phyloP scores from a whole-genome alignment of 2,329 filamentous ascomycete species.

The Boeremia exigua region DNA sequence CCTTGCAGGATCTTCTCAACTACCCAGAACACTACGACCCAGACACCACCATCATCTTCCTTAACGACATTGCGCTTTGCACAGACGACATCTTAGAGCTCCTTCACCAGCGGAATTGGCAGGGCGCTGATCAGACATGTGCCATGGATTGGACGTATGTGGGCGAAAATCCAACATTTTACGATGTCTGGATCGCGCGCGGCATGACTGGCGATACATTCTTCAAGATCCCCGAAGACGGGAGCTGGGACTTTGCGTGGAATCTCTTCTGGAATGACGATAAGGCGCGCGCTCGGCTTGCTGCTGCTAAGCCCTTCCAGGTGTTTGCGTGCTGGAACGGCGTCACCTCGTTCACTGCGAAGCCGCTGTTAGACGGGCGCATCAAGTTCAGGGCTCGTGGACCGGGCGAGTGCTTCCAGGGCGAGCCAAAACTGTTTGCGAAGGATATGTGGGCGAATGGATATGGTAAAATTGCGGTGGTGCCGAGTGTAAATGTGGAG shows the following conservation, averaged over 20 bases:
- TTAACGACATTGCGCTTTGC: constrained; percentile 73
- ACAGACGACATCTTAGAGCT: constrained; percentile 65
- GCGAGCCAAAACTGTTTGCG: constrained; percentile 63
- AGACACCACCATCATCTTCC: constrained; percentile 87
- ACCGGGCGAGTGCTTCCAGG: constrained; percentile 58
- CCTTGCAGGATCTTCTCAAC: constrained; percentile 55
- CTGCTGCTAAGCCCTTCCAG: constrained; percentile 58
- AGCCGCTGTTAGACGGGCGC: constrained; percentile 53
- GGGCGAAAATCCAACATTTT: constrained; percentile 57
- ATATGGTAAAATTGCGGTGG: constrained; percentile 60
- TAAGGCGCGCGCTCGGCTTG: constrained; percentile 44
- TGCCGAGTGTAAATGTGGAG: constrained; percentile 63
- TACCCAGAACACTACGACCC: constrained; percentile 89
- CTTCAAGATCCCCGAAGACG: constrained; percentile 59
- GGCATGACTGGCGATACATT: constrained; percentile 61
- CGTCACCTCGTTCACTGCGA: constrained; percentile 56
- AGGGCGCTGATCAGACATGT: constrained; percentile 63
- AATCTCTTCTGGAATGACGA: constrained; percentile 58
- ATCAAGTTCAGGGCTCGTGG: constrained; percentile 55
- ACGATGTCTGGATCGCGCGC: constrained; percentile 64
- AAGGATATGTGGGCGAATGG: constrained; percentile 59
- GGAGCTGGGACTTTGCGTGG: constrained; percentile 51
- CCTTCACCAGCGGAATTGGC: constrained; percentile 54
- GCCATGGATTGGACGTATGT: constrained; percentile 64
- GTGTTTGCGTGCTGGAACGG: constrained; percentile 70